Conservation (phyloP, 805 yeast species). For the Spathaspora passalidarum region DNA sequence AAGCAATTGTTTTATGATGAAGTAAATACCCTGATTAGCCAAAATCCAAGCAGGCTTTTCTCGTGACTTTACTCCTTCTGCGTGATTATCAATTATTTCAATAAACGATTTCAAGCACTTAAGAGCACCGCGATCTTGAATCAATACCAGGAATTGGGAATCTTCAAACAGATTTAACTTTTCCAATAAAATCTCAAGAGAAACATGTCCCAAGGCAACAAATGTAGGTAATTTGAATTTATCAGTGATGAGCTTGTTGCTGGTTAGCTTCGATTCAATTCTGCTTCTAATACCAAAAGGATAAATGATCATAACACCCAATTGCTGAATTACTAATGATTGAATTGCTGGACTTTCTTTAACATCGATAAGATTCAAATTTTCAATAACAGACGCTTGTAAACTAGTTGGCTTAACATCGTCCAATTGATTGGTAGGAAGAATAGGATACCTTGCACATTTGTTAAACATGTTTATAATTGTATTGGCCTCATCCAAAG, state of each 20-base stretch:
- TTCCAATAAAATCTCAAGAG: constrained; percentile 39
- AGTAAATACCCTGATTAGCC: constrained; percentile 41
- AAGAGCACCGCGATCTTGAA: constrained; percentile 44
- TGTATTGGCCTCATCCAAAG: constrained; percentile 38
- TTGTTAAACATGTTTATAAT: constrained; percentile 60
- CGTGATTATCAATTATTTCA: constrained; percentile 48
- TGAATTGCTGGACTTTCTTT: constrained; percentile 32
- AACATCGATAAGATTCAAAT: constrained; percentile 34
- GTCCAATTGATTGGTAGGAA: constrained; percentile 59
- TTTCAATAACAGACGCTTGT: constrained; percentile 56
- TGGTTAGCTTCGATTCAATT: constrained; percentile 51
- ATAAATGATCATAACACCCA: constrained; percentile 50
- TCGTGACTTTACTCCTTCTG: constrained; percentile 27
- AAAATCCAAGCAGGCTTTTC: constrained; percentile 50
- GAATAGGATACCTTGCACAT: constrained; percentile 69
- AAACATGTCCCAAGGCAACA: constrained; percentile 51
- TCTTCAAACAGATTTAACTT: constrained; percentile 30
- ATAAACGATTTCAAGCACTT: constrained; percentile 49
- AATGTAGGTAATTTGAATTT: constrained; percentile 58
- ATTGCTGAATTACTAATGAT: constrained; percentile 49
- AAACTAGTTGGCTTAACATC: constrained; percentile 50
- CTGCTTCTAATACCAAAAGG: constrained; percentile 62
- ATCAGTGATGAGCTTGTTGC: constrained; percentile 24
- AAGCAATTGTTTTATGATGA: constrained; percentile 30
- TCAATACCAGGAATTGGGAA: constrained; percentile 27